Percentiles rank a stretch among this genome's conserved stretches.
phyloP scores from a whole-genome alignment of 306 rosid genomes.

The Castanopsis chinensis region DNA sequence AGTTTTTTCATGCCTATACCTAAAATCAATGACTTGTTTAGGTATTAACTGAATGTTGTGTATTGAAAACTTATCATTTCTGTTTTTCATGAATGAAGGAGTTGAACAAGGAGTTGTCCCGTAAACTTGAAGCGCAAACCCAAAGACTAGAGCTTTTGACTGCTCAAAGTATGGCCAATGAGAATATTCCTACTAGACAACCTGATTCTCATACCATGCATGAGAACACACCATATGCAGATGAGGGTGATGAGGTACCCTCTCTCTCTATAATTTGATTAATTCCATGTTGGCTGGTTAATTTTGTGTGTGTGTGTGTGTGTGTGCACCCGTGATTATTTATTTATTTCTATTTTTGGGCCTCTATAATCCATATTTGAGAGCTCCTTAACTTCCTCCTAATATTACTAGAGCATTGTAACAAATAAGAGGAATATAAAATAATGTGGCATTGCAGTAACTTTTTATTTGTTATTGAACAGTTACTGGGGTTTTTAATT shows the following conservation, averaged over 20 bases:
- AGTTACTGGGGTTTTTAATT: not conserved
- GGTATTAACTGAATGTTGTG: not conserved
- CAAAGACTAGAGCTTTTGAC: slow-evolving; percentile 95
- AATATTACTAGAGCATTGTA: not conserved
- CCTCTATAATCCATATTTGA: too few species aligned
- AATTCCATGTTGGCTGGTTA: not conserved
- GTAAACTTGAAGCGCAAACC: slow-evolving; percentile 88
- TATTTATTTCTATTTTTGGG: not conserved
- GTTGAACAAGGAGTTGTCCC: slow-evolving; percentile 75
- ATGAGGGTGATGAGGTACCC: slow-evolving; percentile 96
- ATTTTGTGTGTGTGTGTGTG: not conserved
- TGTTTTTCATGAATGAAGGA: slow-evolving; percentile 51
- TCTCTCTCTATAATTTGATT: not conserved
- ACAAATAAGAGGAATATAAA: not conserved
- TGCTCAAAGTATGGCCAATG: slow-evolving; percentile 79
- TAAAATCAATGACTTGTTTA: not conserved
- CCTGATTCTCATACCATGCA: slow-evolving; percentile 42
- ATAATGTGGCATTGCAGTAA: not conserved
- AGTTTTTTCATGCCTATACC: not conserved
- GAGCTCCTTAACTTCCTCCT: not conserved
- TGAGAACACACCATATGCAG: slow-evolving; percentile 69
- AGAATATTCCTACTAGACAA: slow-evolving; percentile 47
- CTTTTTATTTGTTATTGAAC: not conserved
- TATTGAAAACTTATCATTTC: slow-evolving; percentile 18
- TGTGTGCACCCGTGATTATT: not conserved